These are phyloP conservation scores for Fagus sylvatica DNA, from an alignment of 306 rosid genomes.

Conservation along the genomic window DNA sequence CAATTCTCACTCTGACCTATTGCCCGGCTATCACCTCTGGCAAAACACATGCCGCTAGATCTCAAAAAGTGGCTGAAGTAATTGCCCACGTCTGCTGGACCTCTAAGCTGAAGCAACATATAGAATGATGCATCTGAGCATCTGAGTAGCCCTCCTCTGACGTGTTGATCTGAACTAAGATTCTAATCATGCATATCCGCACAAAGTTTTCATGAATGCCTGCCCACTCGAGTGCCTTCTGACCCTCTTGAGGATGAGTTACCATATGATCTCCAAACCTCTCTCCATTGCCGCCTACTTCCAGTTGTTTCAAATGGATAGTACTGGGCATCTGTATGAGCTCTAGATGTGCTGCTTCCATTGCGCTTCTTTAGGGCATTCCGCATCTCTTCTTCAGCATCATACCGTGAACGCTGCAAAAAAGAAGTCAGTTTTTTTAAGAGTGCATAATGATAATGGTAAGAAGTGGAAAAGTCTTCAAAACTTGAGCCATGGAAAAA, in stretches of 20 bases:
- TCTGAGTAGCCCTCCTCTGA: constrained; percentile 25
- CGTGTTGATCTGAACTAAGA: constrained; percentile 23
- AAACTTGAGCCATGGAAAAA: neutral
- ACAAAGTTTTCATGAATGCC: constrained; percentile 41
- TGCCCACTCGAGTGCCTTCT: constrained; percentile 54
- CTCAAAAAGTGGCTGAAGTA: constrained; percentile 10
- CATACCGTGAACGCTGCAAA: constrained; percentile 77
- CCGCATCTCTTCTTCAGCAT: constrained; percentile 88
- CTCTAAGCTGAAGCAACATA: constrained; percentile 26
- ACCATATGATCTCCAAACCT: constrained; percentile 59
- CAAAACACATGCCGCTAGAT: neutral
- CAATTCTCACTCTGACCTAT: no score
- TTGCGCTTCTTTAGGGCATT: constrained; percentile 66
- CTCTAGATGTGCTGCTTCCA: constrained; percentile 61
- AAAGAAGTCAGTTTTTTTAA: neutral
- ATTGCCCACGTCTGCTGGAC: constrained; percentile 1
- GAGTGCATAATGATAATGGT: no score
- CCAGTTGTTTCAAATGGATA: constrained; percentile 62
- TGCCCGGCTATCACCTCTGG: no score
- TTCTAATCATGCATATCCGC: constrained; percentile 21
- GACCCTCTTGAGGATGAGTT: constrained; percentile 48
- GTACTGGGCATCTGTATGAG: constrained; percentile 54
- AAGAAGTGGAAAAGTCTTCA: neutral
- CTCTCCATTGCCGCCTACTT: constrained; percentile 73
- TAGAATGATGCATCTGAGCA: constrained; percentile 8